A percentile compares a stretch with the other conserved stretches of the same genome.
Evolutionary conservation across 768 basidiomycete species (phyloP).

Genomic region (Mycena crocata): DNA sequence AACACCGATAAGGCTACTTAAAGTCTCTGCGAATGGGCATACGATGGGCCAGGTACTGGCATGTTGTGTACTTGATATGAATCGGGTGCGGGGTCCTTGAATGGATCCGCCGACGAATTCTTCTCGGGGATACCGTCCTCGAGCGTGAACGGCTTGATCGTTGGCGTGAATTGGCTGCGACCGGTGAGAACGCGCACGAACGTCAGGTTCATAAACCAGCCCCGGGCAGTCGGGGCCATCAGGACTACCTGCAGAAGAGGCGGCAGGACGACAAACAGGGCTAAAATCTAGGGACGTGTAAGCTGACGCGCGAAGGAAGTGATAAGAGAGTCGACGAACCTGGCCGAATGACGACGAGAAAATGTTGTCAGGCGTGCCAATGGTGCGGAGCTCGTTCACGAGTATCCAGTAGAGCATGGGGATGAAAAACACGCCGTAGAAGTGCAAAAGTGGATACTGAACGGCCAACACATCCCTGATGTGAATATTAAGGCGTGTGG

Average conservation of each 20-base stretch:
- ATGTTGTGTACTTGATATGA: background rate
- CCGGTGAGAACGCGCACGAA: slow-evolving; percentile 1
- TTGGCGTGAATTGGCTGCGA: background rate
- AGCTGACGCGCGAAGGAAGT: background rate
- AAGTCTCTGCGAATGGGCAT: too few relatives aligned
- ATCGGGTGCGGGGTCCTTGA: background rate
- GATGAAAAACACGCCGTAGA: slow-evolving; percentile 16
- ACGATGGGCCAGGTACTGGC: too few relatives aligned
- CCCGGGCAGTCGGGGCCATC: background rate
- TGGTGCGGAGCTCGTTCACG: background rate
- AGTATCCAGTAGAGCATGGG: slow-evolving; percentile 17
- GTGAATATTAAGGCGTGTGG: background rate
- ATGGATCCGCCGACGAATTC: background rate
- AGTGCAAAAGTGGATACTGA: slow-evolving; percentile 18
- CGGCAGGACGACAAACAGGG: slow-evolving; percentile 19
- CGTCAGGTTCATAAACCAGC: slow-evolving; percentile 11
- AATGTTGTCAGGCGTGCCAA: slow-evolving; percentile 10
- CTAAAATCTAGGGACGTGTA: background rate
- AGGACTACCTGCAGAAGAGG: slow-evolving; percentile 8
- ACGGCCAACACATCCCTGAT: slow-evolving; percentile 7
- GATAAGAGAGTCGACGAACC: slow-evolving; percentile 3
- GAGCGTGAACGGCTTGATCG: background rate
- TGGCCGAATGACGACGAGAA: slow-evolving; percentile 18
- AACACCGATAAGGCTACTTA: too few relatives aligned
- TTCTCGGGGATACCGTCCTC: slow-evolving; percentile 16